Evolutionary conservation across 2,329 filamentous ascomycete genomes (phyloP), one percentile per base, ranked within the genome.

Genomic region (Chaetomium globosum): DNA sequence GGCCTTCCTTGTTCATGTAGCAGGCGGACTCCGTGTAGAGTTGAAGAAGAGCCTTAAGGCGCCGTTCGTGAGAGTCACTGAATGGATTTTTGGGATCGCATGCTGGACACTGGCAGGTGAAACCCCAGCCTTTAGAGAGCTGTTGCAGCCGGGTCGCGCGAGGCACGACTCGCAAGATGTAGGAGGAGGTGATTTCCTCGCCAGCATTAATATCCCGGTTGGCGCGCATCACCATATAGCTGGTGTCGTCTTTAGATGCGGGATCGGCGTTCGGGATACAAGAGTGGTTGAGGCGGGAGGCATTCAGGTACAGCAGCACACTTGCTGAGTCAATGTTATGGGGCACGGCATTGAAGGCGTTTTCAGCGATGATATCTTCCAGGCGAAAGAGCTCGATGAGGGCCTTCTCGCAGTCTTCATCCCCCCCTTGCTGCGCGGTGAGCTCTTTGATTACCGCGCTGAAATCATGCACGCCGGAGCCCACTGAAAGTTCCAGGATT

Each of bases 331-430:
- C n/a, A n/a, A n/a, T n/a, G n/a, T n/a, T n/a, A n/a, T n/a, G n/a
- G n/a, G n/a, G n/a, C n/a, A n/a, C n/a, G n/a, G n/a, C n/a, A n/a
- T n/a, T n/a, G n/a, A 12, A 28, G 49, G 21, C 21, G n/a, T 52
- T 52, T 52, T 9, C 28, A 52, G 10, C n/a, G 49, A 52, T 52
- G 49, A 52, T 4, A 52, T 52, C 21, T 19, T 52, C 49, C 49
- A 52, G 48, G 21, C 26, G 23, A 16, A 51, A 51, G n/a, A 51
- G 8, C n/a, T 51, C 19, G 46, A 21, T 3, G 46, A 49, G 21
- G 30, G 30, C 30, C 30, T 31, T 31, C 30, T 31, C 30, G 30
- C 30, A 26, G 48, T 13, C 2, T 19, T 26, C 26, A 9, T 8
- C 13, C n/a, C n/a, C n/a, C n/a, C n/a, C n/a, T n/a, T n/a, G n/a